A percentile compares a stretch with the other conserved stretches of the same genome.
phyloP scores from a whole-genome alignment of 2,329 filamentous ascomycete species.

The Teratosphaeria pseudoeucalypti region DNA sequence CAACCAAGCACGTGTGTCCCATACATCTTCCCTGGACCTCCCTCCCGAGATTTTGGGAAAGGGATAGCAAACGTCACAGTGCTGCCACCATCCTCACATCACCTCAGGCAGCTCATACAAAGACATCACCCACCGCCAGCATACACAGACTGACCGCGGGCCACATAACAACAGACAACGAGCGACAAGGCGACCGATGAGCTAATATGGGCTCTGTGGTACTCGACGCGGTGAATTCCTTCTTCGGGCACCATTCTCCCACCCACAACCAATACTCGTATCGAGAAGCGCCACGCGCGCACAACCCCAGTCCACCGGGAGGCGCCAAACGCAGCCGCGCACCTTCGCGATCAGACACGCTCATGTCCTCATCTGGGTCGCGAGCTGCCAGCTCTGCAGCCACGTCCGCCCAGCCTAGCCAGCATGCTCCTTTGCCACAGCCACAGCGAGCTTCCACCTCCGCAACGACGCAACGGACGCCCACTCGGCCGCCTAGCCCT shows the following conservation, averaged over 20 bases:
- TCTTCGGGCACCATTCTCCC: slow-evolving; percentile 27
- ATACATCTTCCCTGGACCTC: background rate
- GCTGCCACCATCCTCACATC: background rate
- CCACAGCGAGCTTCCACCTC: slow-evolving; percentile 6
- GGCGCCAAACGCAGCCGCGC: slow-evolving; percentile 15
- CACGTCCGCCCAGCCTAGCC: slow-evolving; percentile 6
- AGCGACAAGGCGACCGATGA: slow-evolving; percentile 11
- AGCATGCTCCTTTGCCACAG: slow-evolving; percentile 2
- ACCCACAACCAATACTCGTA: slow-evolving; percentile 17
- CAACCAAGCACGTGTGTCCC: background rate
- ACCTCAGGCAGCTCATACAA: background rate
- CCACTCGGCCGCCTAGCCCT: slow-evolving; percentile 14
- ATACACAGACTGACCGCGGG: slow-evolving; percentile 7
- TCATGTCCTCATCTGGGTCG: slow-evolving; percentile 22
- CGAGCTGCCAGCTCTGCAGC: slow-evolving; percentile 22
- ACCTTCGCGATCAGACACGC: slow-evolving; percentile 14
- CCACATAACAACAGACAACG: slow-evolving; percentile 5
- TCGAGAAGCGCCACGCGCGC: slow-evolving; percentile 16
- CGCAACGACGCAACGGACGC: slow-evolving; percentile 9
- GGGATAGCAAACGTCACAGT: background rate
- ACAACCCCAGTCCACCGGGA: slow-evolving; percentile 11
- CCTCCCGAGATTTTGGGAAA: background rate
- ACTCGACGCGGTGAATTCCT: slow-evolving; percentile 64
- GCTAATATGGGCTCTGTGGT: slow-evolving; percentile 52
- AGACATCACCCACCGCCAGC: background rate